Base-by-base conservation (phyloP, 1,284 basidiomycete genomes). In the Cryptococcus wingfieldii region DNA sequence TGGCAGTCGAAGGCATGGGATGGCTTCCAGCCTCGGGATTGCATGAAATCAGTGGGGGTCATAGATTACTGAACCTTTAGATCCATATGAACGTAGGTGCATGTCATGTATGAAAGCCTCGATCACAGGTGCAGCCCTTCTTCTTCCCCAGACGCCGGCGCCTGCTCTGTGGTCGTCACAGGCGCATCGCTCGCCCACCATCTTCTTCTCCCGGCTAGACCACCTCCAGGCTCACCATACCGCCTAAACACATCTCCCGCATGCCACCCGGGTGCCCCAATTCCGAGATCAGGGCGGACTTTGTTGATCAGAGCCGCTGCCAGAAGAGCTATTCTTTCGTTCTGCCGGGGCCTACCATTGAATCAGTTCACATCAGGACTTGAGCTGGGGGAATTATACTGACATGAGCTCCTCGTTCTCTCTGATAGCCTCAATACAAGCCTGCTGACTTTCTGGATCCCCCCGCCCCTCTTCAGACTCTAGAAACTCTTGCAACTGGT, bases 321-420 rank as follows among this genome's bases (percentile, higher is more conserved):
- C 9, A 49, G n/a, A 16, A 49, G 31, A 9, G 47, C 47, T 18
- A 49, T 38, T 18, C 47, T n/a, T 18, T 49, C 47, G 16, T 31
- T 23, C 47, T 49, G 47, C 31, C 47, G 31, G 18, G 47, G 47
- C 13, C 47, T 49, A 12, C 31, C 10, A n/a, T 4, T 13, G 18
- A 12, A 18, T 38, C 18, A 38, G 31, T 31, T n/a, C 6, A 25
- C 23, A 25, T 25, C 23, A 5, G 14, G 41, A 12, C 31, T 34
- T 10, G 6, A 10, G 31, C 10, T 1, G 16, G 5, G 5, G 31
- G 28, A 23, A 28, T 13, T n/a, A 14, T 13, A 77, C 81, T 49
- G 50, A 83, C 82, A 85, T 83, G 18, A 81, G 81, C 9, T 63
- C 67, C 54, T 81, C 78, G 63, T 85, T 85, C 74, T 85, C 84